Evolutionary conservation across 495 filamentous ascomycete species (phyloP).

Genomic region (Penicillium canescens): DNA sequence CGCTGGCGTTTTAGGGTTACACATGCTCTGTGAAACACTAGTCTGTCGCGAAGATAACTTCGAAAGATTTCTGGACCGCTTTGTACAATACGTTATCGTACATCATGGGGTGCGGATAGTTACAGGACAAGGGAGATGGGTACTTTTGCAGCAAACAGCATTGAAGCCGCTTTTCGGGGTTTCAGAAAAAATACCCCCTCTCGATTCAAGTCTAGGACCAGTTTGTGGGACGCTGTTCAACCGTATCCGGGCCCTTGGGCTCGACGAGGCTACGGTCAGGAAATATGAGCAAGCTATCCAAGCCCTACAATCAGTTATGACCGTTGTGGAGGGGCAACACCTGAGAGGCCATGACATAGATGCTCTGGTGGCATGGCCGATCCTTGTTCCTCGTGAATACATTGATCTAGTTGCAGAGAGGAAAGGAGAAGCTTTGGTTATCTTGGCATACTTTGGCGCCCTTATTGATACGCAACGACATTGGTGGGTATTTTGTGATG

Average conservation of each 20-base stretch:
- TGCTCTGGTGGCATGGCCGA: conserved; percentile 14
- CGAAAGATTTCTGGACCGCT: conserved; percentile 3
- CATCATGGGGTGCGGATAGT: background rate
- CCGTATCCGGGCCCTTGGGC: background rate
- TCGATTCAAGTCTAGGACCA: background rate
- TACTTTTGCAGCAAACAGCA: conserved; percentile 5
- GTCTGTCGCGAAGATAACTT: background rate
- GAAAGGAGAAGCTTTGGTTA: conserved; percentile 13
- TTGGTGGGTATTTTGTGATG: conserved; percentile 18
- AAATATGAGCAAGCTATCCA: conserved; percentile 10
- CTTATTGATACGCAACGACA: conserved; percentile 11
- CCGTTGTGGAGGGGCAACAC: background rate
- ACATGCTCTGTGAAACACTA: conserved; percentile 4
- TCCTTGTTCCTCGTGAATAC: conserved; percentile 8
- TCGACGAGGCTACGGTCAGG: background rate
- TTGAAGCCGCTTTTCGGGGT: conserved; percentile 7
- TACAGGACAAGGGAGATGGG: conserved; percentile 4
- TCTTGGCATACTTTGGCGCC: conserved; percentile 19
- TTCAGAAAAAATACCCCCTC: background rate
- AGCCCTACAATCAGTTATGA: conserved; percentile 11
- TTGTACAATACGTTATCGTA: background rate
- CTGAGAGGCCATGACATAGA: background rate
- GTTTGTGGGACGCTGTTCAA: background rate
- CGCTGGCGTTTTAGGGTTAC: background rate
- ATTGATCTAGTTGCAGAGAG: conserved; percentile 13